Base-by-base conservation (phyloP, 306 rosid genomes). In the Hippophae gyantsensis region DNA sequence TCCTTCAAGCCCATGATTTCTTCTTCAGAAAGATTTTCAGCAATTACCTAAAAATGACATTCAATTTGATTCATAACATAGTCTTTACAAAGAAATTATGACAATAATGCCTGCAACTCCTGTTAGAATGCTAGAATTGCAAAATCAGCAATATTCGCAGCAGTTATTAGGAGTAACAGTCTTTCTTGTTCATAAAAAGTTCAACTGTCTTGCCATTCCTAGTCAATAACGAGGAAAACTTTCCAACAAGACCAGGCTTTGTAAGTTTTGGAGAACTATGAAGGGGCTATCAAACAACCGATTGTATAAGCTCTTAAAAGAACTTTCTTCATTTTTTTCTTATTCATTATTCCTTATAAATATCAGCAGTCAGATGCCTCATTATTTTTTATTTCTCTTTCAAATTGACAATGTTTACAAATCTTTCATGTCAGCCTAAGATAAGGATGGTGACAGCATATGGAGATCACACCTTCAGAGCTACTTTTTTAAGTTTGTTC, bases 401-500 rank as follows among this genome's bases (percentile, higher is more conserved):
- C 57, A 48, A 18, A 62, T 59, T 62, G 44, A 52, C 54, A 42
- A 61, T 32, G 38, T 18, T 26, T 40, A 43, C 51, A 27, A 44
- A 32, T 44, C 44, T 63, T 41, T 13, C 9, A 63, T 26, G 41
- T 53, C 43, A 42, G 32, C 46, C 64, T 57, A 43, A 56, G 46
- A 51, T 57, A 18, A 52, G 32, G 10, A 53, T 27, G 41, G 66
- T 42, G 64, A 12, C 13, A 46, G 52, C 6, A 14, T 52, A 60
- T n/a, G 69, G 41, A 66, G 9, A 56, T 60, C 69, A 58, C 67
- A 92, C 97, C 96, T 90, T 87, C 59, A 90, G 69, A 66, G 97
- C 97, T 52, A 90, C 95, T 85, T 90, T 90, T 74, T 90, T 90
- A 51, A 90, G 87, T 76, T 87, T 90, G 89, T 90, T 90, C 97